Evolutionary conservation across 768 basidiomycete genomes (phyloP), one percentile per base, ranked within the genome.

Genomic region (Pilatotrama ljubarskyi): DNA sequence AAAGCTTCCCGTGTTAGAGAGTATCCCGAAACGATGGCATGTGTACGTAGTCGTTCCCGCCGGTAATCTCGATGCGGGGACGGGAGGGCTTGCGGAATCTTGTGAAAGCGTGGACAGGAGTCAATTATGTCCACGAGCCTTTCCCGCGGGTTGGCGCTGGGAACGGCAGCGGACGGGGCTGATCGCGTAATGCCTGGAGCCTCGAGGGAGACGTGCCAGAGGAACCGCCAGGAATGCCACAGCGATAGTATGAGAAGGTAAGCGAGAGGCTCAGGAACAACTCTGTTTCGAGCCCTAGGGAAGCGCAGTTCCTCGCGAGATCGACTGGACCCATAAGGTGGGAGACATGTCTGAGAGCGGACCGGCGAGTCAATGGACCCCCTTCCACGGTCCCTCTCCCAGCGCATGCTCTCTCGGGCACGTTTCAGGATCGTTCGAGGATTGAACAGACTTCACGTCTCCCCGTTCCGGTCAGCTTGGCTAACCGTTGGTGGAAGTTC

Each of bases 101-200:
- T 66, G 68, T 65, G 68, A 67, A 67, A 61, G 49, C 59, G 61
- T 65, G 53, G 62, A 62, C 60, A 55, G 58, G 54, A 65, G 62
- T 64, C 64, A 66, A 66, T 63, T 64, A 61, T 63, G 61, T 61
- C 64, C 65, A 62, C 63, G 55, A 50, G 50, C 53, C 40, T 56
- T 67, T 67, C 66, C 68, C 68, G 64, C 63, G 65, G 36, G 59
- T 43, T 63, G 61, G 60, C 56, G 63, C 61, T 63, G 65, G 62
- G 64, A 54, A 55, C 26, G 46, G 52, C 61, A 54, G 61, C 56
- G 58, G 36, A 46, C 47, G 41, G 49, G 49, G 44, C 52, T 55
- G 59, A 55, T 68, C 65, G 63, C 65, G 64, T 66, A 65, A 63
- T 53, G 53, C 49, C 55, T 54, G 62, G 50, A 68, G 63, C 52